Evolutionary conservation across 345 rosid genomes (phyloP), one percentile per base, ranked within the genome.

Genomic region (Hypericum androsaemum): DNA sequence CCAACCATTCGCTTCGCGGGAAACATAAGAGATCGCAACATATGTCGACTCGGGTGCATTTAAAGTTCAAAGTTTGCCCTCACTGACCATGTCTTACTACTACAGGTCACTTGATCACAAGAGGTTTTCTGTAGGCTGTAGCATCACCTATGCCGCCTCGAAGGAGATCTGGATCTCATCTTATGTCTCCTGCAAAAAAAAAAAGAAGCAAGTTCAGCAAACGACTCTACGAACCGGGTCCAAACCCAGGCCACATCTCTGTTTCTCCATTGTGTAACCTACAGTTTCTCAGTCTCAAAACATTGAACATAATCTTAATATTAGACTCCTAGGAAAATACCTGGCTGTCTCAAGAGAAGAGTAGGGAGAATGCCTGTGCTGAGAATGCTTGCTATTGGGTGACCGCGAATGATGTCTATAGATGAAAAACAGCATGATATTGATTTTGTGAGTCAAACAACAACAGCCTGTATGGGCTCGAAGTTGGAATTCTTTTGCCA

Each of bases 311-410:
- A 72, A 56, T 59, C 76, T 57, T 63, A 65, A 66, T 60, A 55
- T 57, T 55, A 62, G 61, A 58, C 51, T 37, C 53, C 60, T 52
- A 40, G 66, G 74, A 61, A 51, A 71, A 65, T 82, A 88, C 99
- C 96, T 88, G 65, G 73, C 60, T n/a, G 52, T 70, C 68, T 82
- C 94, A 82, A 77, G 80, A 86, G 99, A 86, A 79, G 95, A 79
- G 77, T 85, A 80, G 81, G 85, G 90, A 77, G 83, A 83, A 66
- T 86, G 84, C 82, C 92, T 88, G 92, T 80, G 86, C 77, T 86
- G 86, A 82, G 94, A 88, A 80, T 80, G 86, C 95, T 81, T 92
- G 90, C 95, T 85, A 88, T 81, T 88, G 69, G 97, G 98, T 77
- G 98, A 92, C 85, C 90, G 76, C 79, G 82, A 81, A 77, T 80